phyloP scores from a whole-genome alignment of 2,329 filamentous ascomycete genomes.

The Ramichloridium luteum region DNA sequence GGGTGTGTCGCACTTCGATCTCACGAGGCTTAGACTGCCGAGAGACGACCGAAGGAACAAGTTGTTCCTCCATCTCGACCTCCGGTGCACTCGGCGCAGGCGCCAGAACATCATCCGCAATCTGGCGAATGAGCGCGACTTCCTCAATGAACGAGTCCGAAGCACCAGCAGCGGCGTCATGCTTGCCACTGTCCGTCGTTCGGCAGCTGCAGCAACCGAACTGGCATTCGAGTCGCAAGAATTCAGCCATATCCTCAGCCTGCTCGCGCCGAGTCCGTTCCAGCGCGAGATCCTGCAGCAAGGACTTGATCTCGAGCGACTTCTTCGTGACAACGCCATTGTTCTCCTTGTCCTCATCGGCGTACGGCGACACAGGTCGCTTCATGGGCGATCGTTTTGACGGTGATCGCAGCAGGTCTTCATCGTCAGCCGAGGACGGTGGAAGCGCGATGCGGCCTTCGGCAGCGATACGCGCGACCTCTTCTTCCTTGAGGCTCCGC shows the following conservation, averaged over 20 bases:
- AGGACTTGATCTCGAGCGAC: conserved; percentile 35
- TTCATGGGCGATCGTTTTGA: conserved; percentile 21
- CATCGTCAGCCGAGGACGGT: conserved; percentile 33
- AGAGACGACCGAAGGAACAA: conserved; percentile 40
- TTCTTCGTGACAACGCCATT: conserved; percentile 26
- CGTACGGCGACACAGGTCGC: conserved; percentile 36
- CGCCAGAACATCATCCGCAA: conserved; percentile 17
- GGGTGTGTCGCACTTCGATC: too few relatives aligned
- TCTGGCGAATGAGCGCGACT: conserved; percentile 3
- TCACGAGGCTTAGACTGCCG: too few relatives aligned
- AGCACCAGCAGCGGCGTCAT: conserved; percentile 15
- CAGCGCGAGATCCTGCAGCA: conserved; percentile 39
- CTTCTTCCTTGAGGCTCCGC: conserved; percentile 59
- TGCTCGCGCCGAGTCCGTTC: conserved; percentile 52
- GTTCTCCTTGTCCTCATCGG: conserved; percentile 35
- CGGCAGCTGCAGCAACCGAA: conserved; percentile 54
- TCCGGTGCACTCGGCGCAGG: conserved; percentile 15
- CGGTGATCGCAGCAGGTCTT: conserved; percentile 49
- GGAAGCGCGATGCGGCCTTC: conserved; percentile 59
- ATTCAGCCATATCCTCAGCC: conserved; percentile 61
- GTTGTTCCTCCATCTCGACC: conserved; percentile 38
- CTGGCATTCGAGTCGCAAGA: conserved; percentile 62
- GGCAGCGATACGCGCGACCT: conserved; percentile 58
- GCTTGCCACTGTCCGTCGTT: conserved; percentile 27
- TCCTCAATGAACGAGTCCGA: conserved; percentile 10